Percentiles rank a stretch among this genome's conserved stretches.
Conservation (phyloP, 1,284 basidiomycete species). For the Boletus semigastroideus region DNA sequence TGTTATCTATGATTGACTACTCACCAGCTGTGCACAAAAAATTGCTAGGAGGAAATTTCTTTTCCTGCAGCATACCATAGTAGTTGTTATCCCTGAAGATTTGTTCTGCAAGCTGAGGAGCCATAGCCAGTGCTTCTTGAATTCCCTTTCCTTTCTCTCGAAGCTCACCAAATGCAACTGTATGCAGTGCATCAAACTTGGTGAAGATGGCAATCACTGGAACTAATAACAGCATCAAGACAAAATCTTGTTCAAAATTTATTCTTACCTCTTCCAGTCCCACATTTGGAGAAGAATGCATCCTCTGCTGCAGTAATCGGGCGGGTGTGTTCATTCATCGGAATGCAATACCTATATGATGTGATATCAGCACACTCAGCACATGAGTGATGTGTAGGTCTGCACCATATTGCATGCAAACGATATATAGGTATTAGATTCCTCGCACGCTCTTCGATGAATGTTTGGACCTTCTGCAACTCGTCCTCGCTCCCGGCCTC, state of each 20-base stretch:
- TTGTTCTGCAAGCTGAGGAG: neutral
- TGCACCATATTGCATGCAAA: constrained; percentile 32
- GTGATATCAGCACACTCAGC: neutral
- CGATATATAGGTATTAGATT: constrained; percentile 4
- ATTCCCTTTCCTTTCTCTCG: neutral
- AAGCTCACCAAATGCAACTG: neutral
- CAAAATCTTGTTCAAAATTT: no score
- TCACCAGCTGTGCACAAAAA: neutral
- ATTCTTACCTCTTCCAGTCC: constrained; percentile 9
- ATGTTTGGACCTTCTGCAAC: constrained; percentile 18
- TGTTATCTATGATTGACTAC: neutral
- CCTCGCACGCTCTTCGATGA: constrained; percentile 15
- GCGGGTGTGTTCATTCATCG: constrained; percentile 8
- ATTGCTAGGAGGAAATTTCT: neutral
- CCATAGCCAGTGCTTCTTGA: neutral
- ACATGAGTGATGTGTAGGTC: neutral
- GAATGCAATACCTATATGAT: constrained; percentile 18
- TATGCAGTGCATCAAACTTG: constrained; percentile 15
- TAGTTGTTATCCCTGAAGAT: neutral
- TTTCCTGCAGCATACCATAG: neutral
- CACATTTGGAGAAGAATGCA: constrained; percentile 13
- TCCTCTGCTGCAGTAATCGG: constrained; percentile 10
- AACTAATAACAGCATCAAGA: constrained; percentile 2
- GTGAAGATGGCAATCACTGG: constrained; percentile 16
- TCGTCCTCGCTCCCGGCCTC: constrained; percentile 25